These are phyloP conservation scores for Sarocladium strictum DNA, from an alignment of 2,329 filamentous ascomycete genomes.

Conservation along the genomic window DNA sequence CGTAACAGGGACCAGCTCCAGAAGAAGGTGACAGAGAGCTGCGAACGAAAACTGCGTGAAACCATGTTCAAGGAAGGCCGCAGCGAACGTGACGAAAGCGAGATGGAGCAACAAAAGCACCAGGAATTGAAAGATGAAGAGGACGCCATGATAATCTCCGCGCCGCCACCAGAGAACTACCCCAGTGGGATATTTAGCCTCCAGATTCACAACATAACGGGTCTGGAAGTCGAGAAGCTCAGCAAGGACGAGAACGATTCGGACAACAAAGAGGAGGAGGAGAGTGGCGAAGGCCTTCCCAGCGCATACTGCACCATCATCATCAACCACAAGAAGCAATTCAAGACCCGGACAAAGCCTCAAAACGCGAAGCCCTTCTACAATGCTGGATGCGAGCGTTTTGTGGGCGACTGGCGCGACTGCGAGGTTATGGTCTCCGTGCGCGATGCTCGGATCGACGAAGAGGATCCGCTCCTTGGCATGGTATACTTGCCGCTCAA, in stretches of 20 bases:
- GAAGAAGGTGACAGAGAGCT: slow-evolving; percentile 45
- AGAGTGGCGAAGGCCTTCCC: slow-evolving; percentile 59
- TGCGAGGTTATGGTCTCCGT: slow-evolving; percentile 64
- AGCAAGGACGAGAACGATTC: slow-evolving; percentile 46
- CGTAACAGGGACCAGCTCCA: slow-evolving; percentile 53
- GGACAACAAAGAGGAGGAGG: slow-evolving; percentile 45
- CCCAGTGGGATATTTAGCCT: slow-evolving; percentile 63
- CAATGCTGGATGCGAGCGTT: slow-evolving; percentile 69
- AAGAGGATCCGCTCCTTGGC: slow-evolving; percentile 64
- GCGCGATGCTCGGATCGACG: slow-evolving; percentile 60
- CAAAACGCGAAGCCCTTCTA: slow-evolving; percentile 75
- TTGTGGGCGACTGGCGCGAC: slow-evolving; percentile 61
- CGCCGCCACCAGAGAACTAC: slow-evolving; percentile 56
- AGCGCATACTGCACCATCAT: slow-evolving; percentile 69
- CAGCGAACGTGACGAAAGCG: slow-evolving; percentile 49
- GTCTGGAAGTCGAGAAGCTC: slow-evolving; percentile 54
- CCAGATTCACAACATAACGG: slow-evolving; percentile 68
- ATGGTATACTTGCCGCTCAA: slow-evolving; percentile 62
- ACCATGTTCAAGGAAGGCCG: slow-evolving; percentile 38
- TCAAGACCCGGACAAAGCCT: slow-evolving; percentile 68
- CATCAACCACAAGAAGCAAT: slow-evolving; percentile 64
- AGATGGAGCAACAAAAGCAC: slow-evolving; percentile 61
- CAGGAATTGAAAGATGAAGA: slow-evolving; percentile 58
- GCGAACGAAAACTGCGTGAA: slow-evolving; percentile 60
- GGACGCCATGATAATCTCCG: slow-evolving; percentile 61